phyloP scores from a whole-genome alignment of 768 basidiomycete species.

The Thelephora ganbajun region DNA sequence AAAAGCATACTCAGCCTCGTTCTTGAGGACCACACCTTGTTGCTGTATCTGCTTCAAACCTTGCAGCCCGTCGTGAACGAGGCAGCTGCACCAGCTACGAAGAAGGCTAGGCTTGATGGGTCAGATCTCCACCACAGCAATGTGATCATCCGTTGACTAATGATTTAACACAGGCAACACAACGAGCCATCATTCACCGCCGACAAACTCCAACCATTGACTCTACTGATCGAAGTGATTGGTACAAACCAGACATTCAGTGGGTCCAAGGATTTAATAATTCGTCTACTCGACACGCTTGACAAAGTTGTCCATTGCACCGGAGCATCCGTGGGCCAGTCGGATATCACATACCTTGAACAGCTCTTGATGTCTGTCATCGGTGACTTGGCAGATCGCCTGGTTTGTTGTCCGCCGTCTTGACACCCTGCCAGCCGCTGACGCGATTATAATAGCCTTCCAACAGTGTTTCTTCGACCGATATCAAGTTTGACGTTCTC shows the following conservation, averaged over 20 bases:
- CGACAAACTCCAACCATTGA: constrained; percentile 32
- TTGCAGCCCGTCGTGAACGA: constrained; percentile 33
- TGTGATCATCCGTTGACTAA: too few species aligned
- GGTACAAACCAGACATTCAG: constrained; percentile 41
- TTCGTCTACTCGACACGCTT: constrained; percentile 58
- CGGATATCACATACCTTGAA: constrained; percentile 66
- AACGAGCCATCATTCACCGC: constrained; percentile 17
- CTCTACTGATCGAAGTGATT: constrained; percentile 56
- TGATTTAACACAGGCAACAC: not conserved
- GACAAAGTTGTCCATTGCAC: constrained; percentile 47
- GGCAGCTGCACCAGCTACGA: constrained; percentile 35
- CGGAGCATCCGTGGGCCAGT: constrained; percentile 26
- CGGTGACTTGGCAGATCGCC: constrained; percentile 44
- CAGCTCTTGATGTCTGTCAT: constrained; percentile 78
- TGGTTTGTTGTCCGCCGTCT: constrained; percentile 25
- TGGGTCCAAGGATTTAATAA: constrained; percentile 59
- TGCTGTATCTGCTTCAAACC: constrained; percentile 34
- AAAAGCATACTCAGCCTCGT: constrained; percentile 36
- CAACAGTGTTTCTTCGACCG: not conserved
- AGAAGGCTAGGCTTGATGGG: constrained; percentile 51
- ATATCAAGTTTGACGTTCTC: constrained; percentile 66
- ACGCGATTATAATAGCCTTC: not conserved
- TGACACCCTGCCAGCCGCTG: not conserved
- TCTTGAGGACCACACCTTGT: constrained; percentile 35
- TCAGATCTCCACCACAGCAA: constrained; percentile 16